These are phyloP conservation scores for Nothophytophthora sp. DNA, from an alignment of 352 stramenopile species.

Conservation along the genomic window DNA sequence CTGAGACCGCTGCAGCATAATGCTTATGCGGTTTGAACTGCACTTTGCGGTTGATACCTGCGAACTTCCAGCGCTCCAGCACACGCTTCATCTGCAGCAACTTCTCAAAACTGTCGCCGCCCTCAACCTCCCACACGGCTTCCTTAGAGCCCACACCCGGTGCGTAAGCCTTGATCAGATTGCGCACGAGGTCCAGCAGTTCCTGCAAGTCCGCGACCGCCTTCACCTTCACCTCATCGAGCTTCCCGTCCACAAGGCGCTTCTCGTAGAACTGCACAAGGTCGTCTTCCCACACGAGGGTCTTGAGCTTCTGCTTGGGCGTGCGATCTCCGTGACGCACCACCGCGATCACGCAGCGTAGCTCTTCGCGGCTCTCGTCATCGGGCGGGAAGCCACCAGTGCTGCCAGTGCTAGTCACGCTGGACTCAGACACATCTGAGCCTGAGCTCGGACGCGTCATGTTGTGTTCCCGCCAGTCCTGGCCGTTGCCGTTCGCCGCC, in stretches of 20 bases:
- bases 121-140: constrained; percentile 83
- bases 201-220: constrained; percentile 79
- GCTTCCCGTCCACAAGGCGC: constrained; percentile 66
- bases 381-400: constrained; percentile 32
- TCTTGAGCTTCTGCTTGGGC: constrained; percentile 99
- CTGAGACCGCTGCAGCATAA: constrained; percentile 42
- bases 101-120: constrained; percentile 91
- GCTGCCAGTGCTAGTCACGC: constrained; percentile 59
- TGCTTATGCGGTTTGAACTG: constrained; percentile 83
- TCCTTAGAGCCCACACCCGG: constrained; percentile 80
- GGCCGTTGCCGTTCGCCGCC: constrained; percentile 7
- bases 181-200: constrained; percentile 78
- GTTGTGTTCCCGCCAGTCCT: constrained; percentile 31
- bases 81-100: constrained; percentile 96
- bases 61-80: constrained; percentile 96
- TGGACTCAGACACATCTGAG: constrained; percentile 72
- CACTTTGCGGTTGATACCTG: constrained; percentile 98
- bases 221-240: constrained; percentile 88
- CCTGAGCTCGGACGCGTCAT: constrained; percentile 55
- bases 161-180: constrained; percentile 81
- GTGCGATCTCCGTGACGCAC: constrained; percentile 98
- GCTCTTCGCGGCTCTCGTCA: constrained; percentile 92
- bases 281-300: constrained; percentile 84
- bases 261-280: constrained; percentile 87
- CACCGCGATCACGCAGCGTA: constrained; percentile 99